Evolutionary conservation across 108 stramenopile genomes (phyloP).

Genomic region (Pseudonitzschia delicatissima): DNA sequence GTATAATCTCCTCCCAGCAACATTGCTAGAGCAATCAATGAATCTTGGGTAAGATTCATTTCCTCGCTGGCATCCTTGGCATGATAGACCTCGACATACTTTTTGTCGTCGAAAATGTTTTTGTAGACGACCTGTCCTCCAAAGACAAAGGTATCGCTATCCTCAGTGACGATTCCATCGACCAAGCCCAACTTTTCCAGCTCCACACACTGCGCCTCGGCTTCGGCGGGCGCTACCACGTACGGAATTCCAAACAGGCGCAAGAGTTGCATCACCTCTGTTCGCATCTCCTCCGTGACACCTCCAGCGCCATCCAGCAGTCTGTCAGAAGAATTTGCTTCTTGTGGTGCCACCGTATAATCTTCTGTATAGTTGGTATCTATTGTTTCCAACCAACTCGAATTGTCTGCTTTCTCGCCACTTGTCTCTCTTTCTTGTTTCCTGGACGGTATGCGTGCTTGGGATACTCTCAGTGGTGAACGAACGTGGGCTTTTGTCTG

Average conservation of each 20-base stretch:
- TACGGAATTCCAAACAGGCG: slow-evolving; percentile 94
- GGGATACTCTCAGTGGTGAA: not conserved
- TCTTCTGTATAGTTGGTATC: not conserved
- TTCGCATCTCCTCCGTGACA: slow-evolving; percentile 93
- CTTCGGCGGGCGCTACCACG: slow-evolving; percentile 95
- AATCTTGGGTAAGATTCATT: slow-evolving; percentile 76
- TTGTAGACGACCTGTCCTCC: slow-evolving; percentile 86
- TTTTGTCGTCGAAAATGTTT: slow-evolving; percentile 96
- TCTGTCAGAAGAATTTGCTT: not conserved
- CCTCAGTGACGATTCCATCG: slow-evolving; percentile 97
- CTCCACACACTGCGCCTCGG: slow-evolving; percentile 95
- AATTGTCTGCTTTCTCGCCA: not conserved
- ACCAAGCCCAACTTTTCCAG: slow-evolving; percentile 88
- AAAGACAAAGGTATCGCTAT: slow-evolving; percentile 97
- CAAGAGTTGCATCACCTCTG: slow-evolving; percentile 86
- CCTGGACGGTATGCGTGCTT: not conserved
- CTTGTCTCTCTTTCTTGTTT: not conserved
- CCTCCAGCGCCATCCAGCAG: slow-evolving; percentile 40
- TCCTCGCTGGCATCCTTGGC: slow-evolving; percentile 82
- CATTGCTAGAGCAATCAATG: slow-evolving; percentile 91
- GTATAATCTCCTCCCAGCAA: slow-evolving; percentile 98
- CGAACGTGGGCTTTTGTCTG: not conserved
- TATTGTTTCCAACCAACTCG: not conserved
- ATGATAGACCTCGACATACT: slow-evolving; percentile 93
- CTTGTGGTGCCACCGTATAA: not conserved